Percentiles rank a stretch among this genome's conserved stretches.
Evolutionary conservation across 108 stramenopile species (phyloP).

Genomic region (Cyclostephanos tholiformis): DNA sequence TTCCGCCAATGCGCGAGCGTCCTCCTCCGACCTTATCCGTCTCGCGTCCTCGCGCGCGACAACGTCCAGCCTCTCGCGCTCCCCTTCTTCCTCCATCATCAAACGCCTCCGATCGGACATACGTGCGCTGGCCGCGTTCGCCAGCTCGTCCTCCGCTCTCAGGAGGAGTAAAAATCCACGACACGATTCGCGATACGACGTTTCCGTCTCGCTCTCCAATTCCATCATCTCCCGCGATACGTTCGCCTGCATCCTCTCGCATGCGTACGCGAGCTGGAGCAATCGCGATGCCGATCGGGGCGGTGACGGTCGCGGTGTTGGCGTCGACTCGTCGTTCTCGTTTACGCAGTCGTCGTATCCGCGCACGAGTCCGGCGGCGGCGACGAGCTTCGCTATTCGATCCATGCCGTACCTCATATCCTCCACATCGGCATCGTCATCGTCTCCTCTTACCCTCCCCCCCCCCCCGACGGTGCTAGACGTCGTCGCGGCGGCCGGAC

Average conservation of each 20-base stretch:
- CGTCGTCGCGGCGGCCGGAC: neutral
- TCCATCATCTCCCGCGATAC: slow-evolving; percentile 42
- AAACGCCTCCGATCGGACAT: slow-evolving; percentile 13
- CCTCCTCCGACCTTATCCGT: neutral
- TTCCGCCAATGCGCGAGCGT: neutral
- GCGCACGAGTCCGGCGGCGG: slow-evolving; percentile 30
- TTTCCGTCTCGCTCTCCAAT: slow-evolving; percentile 14
- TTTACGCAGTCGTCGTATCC: neutral
- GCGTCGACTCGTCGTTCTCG: neutral
- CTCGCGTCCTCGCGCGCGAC: slow-evolving; percentile 12
- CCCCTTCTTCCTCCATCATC: slow-evolving; percentile 22
- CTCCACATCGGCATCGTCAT: neutral
- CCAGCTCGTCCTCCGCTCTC: slow-evolving; percentile 29
- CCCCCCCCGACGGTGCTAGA: neutral
- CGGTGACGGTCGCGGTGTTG: neutral
- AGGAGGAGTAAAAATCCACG: slow-evolving; percentile 18
- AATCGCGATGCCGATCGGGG: slow-evolving; percentile 37
- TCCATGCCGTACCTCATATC: slow-evolving; percentile 40
- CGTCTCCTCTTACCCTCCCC: neutral
- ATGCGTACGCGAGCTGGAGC: slow-evolving; percentile 36
- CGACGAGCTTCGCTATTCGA: slow-evolving; percentile 45
- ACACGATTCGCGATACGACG: slow-evolving; percentile 24
- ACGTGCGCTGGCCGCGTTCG: slow-evolving; percentile 14
- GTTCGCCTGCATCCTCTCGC: slow-evolving; percentile 16
- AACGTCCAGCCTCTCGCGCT: slow-evolving; percentile 8